Base-by-base conservation (phyloP, 2,329 filamentous ascomycete species). In the Colletotrichum caudatum region DNA sequence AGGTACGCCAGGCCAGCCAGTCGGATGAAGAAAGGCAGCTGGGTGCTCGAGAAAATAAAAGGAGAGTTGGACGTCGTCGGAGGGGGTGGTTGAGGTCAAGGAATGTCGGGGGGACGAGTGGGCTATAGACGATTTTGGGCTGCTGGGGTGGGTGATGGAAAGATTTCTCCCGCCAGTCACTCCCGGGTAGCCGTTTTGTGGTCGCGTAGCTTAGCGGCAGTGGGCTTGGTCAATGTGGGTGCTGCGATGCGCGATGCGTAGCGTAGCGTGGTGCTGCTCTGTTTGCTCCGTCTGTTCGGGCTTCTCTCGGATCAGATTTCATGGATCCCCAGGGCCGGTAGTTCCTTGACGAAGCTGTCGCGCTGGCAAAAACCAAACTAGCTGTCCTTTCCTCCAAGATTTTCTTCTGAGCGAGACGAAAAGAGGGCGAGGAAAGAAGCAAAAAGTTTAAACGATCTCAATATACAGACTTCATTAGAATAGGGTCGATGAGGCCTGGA, bases 391-490 rank as follows among this genome's bases (percentile, higher is more conserved):
- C 64, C 64, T 73, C 60, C 68, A 29, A 29, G n/a, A 29, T 14
- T 16, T 60, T 66, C 58, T 67, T 54, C 64, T 59, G 53, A 56
- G 69, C 56, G 61, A 70, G 54, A 62, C 59, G 65, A 46, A 58
- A 54, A 63, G 57, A 71, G 53, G 71, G 53, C 46, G 66, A 70
- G 62, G 64, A 56, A 64, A 70, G 72, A 70, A 61, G 70, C 64
- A 73, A 71, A 66, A 73, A 54, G 69, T 48, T 64, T 67, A 68
- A 72, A 68, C 61, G 56, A 51, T 58, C 71, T 74, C 74, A 76
- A 73, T 73, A 74, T 73, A 73, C 72, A 74, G 73, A 54, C 72
- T 57, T 73, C 73, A 73, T 73, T 69, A 71, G 73, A 69, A 64
- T 74, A 74, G 62, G 67, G 66, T 69, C 48, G 72, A 73, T 73